phyloP scores from a whole-genome alignment of 805 yeast genomes.

The Naumovozyma castellii region DNA sequence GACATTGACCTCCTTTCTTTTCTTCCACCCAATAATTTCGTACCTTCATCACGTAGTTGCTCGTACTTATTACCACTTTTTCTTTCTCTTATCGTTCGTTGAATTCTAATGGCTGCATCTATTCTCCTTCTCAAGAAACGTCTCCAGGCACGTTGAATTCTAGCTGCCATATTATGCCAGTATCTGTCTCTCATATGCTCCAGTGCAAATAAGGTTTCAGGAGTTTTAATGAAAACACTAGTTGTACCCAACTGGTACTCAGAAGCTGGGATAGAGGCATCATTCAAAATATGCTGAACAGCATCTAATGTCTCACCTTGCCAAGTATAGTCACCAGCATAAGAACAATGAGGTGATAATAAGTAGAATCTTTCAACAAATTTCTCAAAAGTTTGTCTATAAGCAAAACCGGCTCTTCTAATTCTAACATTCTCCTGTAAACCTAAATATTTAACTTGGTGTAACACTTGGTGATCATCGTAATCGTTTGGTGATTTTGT shows the following conservation, averaged over 20 bases:
- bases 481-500: slow-evolving; percentile 84
- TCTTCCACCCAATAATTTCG: slow-evolving; percentile 53
- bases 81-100: slow-evolving; percentile 72
- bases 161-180: slow-evolving; percentile 97
- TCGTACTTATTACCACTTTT: slow-evolving; percentile 75
- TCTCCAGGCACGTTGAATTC: slow-evolving; percentile 96
- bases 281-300: slow-evolving; percentile 41
- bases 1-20: slow-evolving; percentile 89
- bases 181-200: slow-evolving; percentile 95
- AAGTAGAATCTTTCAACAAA: slow-evolving; percentile 91
- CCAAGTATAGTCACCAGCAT: slow-evolving; percentile 76
- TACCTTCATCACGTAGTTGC: slow-evolving; percentile 79
- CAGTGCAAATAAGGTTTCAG: slow-evolving; percentile 89
- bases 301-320: slow-evolving; percentile 50
- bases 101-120: slow-evolving; percentile 77
- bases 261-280: slow-evolving; percentile 58
- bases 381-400: slow-evolving; percentile 91
- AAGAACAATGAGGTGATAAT: slow-evolving; percentile 79
- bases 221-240: slow-evolving; percentile 90
- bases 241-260: slow-evolving; percentile 90
- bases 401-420: slow-evolving; percentile 97
- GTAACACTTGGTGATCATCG: slow-evolving; percentile 81
- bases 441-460: slow-evolving; percentile 92
- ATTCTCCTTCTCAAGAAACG: slow-evolving; percentile 68
- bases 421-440: slow-evolving; percentile 93